Percentiles rank a stretch among this genome's conserved stretches.
Conservation (phyloP, 2,329 filamentous ascomycete species). For the Beauveria brongniartii region DNA sequence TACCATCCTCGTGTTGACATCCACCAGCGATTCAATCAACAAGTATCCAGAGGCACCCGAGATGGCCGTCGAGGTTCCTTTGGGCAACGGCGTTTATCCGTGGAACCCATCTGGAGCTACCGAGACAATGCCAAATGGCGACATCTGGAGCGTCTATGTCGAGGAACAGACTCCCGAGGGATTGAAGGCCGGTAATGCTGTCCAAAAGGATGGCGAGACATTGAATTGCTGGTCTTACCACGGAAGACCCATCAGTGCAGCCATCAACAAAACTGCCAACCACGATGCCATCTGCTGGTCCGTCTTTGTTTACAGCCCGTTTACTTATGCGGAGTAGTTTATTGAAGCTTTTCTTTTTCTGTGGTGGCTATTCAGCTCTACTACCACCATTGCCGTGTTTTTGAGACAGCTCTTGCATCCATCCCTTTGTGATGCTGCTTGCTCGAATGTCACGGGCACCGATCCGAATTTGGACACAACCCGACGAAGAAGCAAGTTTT, state of each 20-base stretch:
- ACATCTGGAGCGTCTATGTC: slow-evolving; percentile 34
- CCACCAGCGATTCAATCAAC: slow-evolving; percentile 17
- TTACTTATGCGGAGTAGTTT: no score
- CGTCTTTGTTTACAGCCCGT: slow-evolving; percentile 29
- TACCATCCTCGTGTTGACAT: no score
- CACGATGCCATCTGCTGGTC: slow-evolving; percentile 31
- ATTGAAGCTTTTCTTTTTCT: no score
- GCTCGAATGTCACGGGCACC: no score
- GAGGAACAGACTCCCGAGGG: slow-evolving; percentile 33
- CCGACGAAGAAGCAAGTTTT: no score
- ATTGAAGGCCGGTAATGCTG: slow-evolving; percentile 30
- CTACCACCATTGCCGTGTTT: no score
- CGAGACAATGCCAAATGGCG: slow-evolving; percentile 29
- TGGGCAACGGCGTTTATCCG: slow-evolving; percentile 29
- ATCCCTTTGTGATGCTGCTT: no score
- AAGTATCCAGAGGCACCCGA: slow-evolving; percentile 29
- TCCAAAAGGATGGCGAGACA: slow-evolving; percentile 31
- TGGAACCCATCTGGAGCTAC: slow-evolving; percentile 31
- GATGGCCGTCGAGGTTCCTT: slow-evolving; percentile 32
- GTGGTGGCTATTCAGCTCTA: no score
- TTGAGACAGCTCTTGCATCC: no score
- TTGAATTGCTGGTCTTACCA: slow-evolving; percentile 35
- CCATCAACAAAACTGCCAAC: slow-evolving; percentile 30
- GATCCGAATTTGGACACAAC: no score
- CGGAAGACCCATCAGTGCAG: slow-evolving; percentile 30